Conservation (phyloP, 2,329 filamentous ascomycete species). For the Xylaria sp. region DNA sequence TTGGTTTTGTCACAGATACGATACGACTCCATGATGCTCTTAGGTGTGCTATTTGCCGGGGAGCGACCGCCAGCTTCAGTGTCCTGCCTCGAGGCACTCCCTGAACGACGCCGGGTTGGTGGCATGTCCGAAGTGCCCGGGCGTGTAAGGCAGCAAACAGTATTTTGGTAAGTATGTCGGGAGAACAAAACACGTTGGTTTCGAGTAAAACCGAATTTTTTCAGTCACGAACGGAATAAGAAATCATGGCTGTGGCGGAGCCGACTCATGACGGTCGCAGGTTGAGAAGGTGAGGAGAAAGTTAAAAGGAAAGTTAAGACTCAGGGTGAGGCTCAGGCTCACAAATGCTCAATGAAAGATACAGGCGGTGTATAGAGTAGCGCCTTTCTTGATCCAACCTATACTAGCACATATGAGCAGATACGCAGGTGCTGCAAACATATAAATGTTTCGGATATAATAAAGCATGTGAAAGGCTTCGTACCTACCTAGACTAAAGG, state of each 20-base stretch:
- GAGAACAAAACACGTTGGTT: not conserved
- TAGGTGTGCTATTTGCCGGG: slow-evolving; percentile 3
- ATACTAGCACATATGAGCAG: not conserved
- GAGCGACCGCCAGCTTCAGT: not conserved
- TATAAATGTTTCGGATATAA: not conserved
- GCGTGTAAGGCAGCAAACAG: too few species aligned
- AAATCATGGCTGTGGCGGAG: not conserved
- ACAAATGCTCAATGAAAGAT: not conserved
- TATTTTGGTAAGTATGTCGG: not conserved
- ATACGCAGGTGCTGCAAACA: not conserved
- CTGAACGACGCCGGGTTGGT: slow-evolving; percentile 18
- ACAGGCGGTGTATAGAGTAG: not conserved
- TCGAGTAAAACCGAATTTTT: too few species aligned
- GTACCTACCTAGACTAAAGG: not conserved
- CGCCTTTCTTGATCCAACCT: too few species aligned
- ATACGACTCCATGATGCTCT: not conserved
- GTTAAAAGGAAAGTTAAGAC: not conserved
- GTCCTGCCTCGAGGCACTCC: not conserved
- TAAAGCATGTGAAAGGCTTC: not conserved
- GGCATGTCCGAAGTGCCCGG: slow-evolving; percentile 27
- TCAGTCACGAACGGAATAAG: not conserved
- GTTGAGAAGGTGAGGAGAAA: not conserved
- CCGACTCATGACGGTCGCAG: not conserved
- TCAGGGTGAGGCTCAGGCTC: not conserved
- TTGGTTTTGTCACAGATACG: not conserved